Percentiles rank a stretch among this genome's conserved stretches.
Conservation (phyloP, 2,329 filamentous ascomycete genomes). For the Aureobasidium melanogenum region DNA sequence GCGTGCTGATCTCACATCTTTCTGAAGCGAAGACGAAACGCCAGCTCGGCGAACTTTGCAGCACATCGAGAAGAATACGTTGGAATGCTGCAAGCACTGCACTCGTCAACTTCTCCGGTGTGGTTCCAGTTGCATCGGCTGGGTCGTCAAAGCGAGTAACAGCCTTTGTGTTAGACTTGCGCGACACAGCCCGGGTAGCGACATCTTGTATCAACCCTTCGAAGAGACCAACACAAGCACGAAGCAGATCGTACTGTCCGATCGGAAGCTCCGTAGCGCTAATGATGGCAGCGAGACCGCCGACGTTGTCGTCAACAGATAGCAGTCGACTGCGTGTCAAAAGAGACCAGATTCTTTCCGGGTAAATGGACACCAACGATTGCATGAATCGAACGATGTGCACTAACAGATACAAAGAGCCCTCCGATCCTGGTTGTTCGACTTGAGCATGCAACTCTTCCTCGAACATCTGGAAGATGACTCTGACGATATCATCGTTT, state of each 20-base stretch:
- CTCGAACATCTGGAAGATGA: slow-evolving; percentile 82
- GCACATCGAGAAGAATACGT: slow-evolving; percentile 68
- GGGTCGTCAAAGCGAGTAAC: slow-evolving; percentile 39
- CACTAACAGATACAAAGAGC: slow-evolving; percentile 57
- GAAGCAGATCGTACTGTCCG: slow-evolving; percentile 68
- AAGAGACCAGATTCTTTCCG: slow-evolving; percentile 83
- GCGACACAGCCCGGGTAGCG: slow-evolving; percentile 57
- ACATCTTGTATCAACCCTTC: slow-evolving; percentile 67
- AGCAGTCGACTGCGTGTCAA: slow-evolving; percentile 74
- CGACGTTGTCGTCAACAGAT: slow-evolving; percentile 64
- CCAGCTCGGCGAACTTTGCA: slow-evolving; percentile 82
- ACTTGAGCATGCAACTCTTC: slow-evolving; percentile 45
- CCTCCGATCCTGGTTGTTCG: slow-evolving; percentile 49
- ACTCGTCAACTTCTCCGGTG: slow-evolving; percentile 68
- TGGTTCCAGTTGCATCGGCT: slow-evolving; percentile 53
- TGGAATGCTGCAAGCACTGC: slow-evolving; percentile 64
- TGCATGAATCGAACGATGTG: slow-evolving; percentile 75
- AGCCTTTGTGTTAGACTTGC: slow-evolving; percentile 49
- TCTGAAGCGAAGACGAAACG: slow-evolving; percentile 63
- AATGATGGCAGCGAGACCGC: slow-evolving; percentile 68
- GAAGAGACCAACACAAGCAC: slow-evolving; percentile 65
- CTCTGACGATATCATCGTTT: slow-evolving; percentile 64
- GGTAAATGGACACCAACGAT: slow-evolving; percentile 60
- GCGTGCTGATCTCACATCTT: slow-evolving; percentile 57
- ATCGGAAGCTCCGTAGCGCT: slow-evolving; percentile 72